These are phyloP conservation scores for Pseudisothecium myosuroides DNA, from an alignment of 225 moss, liverwort and hornwort species.

Conservation along the genomic window DNA sequence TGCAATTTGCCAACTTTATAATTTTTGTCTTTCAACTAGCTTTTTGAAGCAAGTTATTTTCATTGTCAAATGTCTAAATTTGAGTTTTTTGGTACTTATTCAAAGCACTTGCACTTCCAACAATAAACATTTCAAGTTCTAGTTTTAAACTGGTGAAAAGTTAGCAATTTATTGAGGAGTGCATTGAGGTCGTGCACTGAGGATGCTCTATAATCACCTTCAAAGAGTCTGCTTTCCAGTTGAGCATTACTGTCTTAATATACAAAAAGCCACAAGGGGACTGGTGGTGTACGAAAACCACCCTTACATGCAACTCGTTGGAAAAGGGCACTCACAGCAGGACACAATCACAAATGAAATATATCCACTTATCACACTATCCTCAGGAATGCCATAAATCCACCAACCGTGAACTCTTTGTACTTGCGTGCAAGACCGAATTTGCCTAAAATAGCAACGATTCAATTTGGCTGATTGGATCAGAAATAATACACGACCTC, in stretches of 20 bases:
- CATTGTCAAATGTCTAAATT: not conserved
- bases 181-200: not conserved
- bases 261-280: not conserved
- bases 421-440: not conserved
- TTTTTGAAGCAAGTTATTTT: fast-evolving
- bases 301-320: not conserved
- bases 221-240: not conserved
- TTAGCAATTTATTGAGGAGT: not conserved
- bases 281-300: not conserved
- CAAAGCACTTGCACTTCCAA: not conserved
- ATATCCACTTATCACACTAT: not conserved
- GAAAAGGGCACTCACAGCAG: not conserved
- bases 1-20: not conserved
- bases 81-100: not conserved
- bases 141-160: not conserved
- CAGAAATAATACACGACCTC: not conserved
- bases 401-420: not conserved
- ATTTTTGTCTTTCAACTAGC: not conserved
- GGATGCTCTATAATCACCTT: not conserved
- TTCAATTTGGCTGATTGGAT: not conserved
- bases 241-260: no score
- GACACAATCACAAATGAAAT: not conserved
- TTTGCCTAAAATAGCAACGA: not conserved
- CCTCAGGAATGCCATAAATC: not conserved
- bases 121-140: not conserved